Percentiles rank a stretch among this genome's conserved stretches.
phyloP scores from a whole-genome alignment of 805 yeast genomes.

The Schwanniomyces polymorphus region DNA sequence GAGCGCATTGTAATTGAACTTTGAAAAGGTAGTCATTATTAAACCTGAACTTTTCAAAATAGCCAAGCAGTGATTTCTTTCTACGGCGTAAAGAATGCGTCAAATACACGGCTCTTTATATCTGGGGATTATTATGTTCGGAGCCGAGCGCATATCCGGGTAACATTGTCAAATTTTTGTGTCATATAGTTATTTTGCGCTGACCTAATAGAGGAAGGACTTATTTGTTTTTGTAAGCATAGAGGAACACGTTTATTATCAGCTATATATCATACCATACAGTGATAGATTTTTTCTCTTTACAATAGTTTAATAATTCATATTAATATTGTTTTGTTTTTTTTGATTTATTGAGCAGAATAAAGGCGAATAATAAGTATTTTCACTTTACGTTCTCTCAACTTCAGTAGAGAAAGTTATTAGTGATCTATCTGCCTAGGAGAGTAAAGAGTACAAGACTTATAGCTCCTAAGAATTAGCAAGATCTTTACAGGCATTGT shows the following conservation, averaged over 20 bases:
- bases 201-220: neutral
- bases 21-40: constrained; percentile 33
- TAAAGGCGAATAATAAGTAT: neutral
- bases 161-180: neutral
- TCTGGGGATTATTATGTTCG: neutral
- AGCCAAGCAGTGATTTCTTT: neutral
- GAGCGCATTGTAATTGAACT: constrained; percentile 29
- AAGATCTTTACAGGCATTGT: neutral
- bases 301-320: neutral
- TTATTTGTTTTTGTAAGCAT: neutral
- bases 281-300: neutral
- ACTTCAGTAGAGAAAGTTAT: neutral
- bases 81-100: neutral
- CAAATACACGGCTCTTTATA: neutral
- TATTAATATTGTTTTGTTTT: neutral
- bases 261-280: neutral
- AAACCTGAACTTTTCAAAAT: neutral
- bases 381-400: neutral
- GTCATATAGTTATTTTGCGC: neutral
- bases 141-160: neutral
- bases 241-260: constrained; percentile 1
- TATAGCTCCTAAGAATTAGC: neutral
- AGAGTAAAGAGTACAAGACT: neutral
- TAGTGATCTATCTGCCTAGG: neutral
- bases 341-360: neutral